phyloP scores from a whole-genome alignment of 805 yeast species.

The Maudiozyma serrabonitensis region DNA sequence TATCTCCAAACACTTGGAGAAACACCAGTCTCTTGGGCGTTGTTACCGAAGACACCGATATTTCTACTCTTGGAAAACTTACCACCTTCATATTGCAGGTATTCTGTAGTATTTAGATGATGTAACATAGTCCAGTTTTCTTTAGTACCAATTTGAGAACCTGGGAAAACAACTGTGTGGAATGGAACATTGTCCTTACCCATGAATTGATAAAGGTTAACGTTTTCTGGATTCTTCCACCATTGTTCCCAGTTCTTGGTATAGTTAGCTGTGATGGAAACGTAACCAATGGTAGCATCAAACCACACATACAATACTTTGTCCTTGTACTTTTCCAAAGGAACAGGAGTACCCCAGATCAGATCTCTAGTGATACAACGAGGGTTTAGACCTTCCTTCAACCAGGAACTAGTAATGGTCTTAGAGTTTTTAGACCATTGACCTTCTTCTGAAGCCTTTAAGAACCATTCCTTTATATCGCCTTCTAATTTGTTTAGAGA shows the following conservation, averaged over 20 bases:
- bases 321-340: constrained; percentile 69
- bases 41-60: constrained; percentile 94
- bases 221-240: constrained; percentile 89
- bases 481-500: constrained; percentile 77
- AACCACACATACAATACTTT: constrained; percentile 97
- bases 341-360: constrained; percentile 97
- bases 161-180: constrained; percentile 97
- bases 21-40: constrained; percentile 85
- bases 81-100: constrained; percentile 93
- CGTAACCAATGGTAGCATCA: constrained; percentile 93
- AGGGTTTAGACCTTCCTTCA: constrained; percentile 82
- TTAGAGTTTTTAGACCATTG: constrained; percentile 86
- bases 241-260: constrained; percentile 73
- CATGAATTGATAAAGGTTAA: constrained; percentile 88
- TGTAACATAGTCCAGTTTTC: constrained; percentile 85
- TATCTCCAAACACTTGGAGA: constrained; percentile 95
- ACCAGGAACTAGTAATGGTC: constrained; percentile 84
- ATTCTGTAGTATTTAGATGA: constrained; percentile 88
- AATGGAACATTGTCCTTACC: constrained; percentile 98
- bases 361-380: constrained; percentile 96
- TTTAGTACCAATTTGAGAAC: constrained; percentile 76
- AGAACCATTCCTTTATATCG: constrained; percentile 62
- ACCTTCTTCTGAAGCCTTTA: constrained; percentile 56
- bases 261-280: constrained; percentile 90
- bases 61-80: constrained; percentile 94